Conservation (phyloP, 2,329 filamentous ascomycete species). For the Fusarium algeriense region DNA sequence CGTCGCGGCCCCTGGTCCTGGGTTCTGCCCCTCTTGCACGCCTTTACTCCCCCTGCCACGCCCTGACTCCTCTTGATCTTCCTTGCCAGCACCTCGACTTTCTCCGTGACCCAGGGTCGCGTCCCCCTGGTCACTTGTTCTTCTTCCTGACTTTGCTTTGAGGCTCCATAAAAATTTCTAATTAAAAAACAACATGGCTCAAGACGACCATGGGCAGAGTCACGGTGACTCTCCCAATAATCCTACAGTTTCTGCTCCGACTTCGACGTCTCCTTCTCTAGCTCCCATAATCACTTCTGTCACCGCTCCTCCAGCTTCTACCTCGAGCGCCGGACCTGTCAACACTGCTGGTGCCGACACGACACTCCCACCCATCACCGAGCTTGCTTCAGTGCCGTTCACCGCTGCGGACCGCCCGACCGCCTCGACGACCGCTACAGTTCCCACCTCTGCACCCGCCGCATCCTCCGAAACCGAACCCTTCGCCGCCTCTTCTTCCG, state of each 20-base stretch:
- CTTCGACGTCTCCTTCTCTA: constrained; percentile 44
- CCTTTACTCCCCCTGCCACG: constrained; percentile 43
- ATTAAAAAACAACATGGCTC: constrained; percentile 53
- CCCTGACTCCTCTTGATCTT: constrained; percentile 46
- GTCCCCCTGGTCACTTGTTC: constrained; percentile 46
- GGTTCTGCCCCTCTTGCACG: constrained; percentile 43
- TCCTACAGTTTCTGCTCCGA: constrained; percentile 43
- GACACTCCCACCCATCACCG: constrained; percentile 28
- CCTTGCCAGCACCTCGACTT: constrained; percentile 44
- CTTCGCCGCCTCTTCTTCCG: constrained; percentile 27
- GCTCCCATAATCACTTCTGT: constrained; percentile 42
- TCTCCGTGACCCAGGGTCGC: constrained; percentile 49
- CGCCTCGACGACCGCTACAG: constrained; percentile 35
- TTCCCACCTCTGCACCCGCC: constrained; percentile 30
- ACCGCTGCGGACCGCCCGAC: constrained; percentile 30
- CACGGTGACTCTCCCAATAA: constrained; percentile 48
- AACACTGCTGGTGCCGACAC: constrained; percentile 36
- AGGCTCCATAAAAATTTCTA: constrained; percentile 55
- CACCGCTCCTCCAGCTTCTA: constrained; percentile 37
- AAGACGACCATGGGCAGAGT: constrained; percentile 50
- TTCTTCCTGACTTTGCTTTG: constrained; percentile 50
- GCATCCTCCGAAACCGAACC: constrained; percentile 31
- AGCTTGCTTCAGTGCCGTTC: constrained; percentile 36
- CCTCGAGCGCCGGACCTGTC: constrained; percentile 22
- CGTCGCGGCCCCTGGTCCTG: constrained; percentile 45